Evolutionary conservation across 1,284 basidiomycete genomes (phyloP), one percentile per base, ranked within the genome.

Genomic region (Rhodotorula sp.): DNA sequence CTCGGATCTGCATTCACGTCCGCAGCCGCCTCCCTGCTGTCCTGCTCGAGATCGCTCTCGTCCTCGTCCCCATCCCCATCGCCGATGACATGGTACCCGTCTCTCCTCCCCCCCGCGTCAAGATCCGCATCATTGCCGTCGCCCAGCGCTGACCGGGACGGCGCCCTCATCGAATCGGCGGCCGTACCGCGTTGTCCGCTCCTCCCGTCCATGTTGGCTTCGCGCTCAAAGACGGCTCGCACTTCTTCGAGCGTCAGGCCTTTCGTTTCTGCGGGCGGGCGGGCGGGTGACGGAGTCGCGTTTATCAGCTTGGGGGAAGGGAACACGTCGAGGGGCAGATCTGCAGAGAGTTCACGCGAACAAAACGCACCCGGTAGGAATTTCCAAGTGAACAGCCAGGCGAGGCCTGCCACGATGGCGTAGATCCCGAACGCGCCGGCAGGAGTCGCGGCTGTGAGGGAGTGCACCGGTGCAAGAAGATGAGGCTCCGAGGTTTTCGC

Each of bases 371-470:
- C 72, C 2, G 72, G 72, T 0, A 74, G 47, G 34, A 21, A 60
- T 1, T 2, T 18, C 26, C 26, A 76, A 1, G 70, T 70, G 59
- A 76, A 76, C 18, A 68, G 3, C 67, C 64, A 76, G 15, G 46
- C 74, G 2, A 31, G 16, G n/a, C 48, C 16, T 29, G 65, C 49
- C 23, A 72, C 43, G 31, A 46, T n/a, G 8, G 62, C 64, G n/a
- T 67, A 74, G 10, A 74, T 31, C 16, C 31, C 65, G 46, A 76
- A 76, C 0, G 75, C 65, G 26, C 68, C 75, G 12, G 60, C 57
- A 7, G 69, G 68, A 15, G 70, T 70, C 20, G 70, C 29, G 3
- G 62, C 67, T 69, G 46, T 1, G 29, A 29, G 29, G 29, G 29
- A 29, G 48, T 6, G 2, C 14, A 29, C n/a, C 21, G 21, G 34